A percentile compares a stretch with the other conserved stretches of the same genome.
These are phyloP conservation scores for Taphrina sp. DNA, from an alignment of 1,139 yeast species.

Conservation along the genomic window DNA sequence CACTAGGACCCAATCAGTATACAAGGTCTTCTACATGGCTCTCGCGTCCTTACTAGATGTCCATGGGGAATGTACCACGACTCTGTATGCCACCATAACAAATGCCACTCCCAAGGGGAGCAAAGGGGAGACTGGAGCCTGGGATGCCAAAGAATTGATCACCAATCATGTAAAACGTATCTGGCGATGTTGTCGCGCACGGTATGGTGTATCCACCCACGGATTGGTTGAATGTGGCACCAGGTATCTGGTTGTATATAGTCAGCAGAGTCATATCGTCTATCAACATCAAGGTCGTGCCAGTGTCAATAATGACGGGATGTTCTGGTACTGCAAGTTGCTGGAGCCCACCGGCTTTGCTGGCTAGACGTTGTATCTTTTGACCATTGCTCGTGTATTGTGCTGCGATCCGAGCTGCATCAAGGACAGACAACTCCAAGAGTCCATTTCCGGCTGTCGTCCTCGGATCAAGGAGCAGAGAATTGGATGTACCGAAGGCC, in stretches of 20 bases:
- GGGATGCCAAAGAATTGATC: constrained; percentile 27
- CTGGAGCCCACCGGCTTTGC: constrained; percentile 5
- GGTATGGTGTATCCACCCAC: constrained; percentile 23
- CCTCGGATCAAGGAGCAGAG: not conserved
- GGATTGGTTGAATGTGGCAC: constrained; percentile 17
- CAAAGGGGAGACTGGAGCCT: constrained; percentile 21
- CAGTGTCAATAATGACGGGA: constrained; percentile 91
- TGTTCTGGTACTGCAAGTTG: constrained; percentile 48
- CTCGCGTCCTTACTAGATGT: constrained; percentile 9
- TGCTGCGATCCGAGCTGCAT: constrained; percentile 14
- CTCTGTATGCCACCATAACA: constrained; percentile 30
- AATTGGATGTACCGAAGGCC: not conserved
- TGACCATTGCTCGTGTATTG: constrained; percentile 3
- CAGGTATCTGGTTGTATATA: constrained; percentile 26
- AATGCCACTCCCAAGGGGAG: constrained; percentile 8
- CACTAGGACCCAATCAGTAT: not conserved
- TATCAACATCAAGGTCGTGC: constrained; percentile 73
- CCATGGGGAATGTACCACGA: constrained; percentile 45
- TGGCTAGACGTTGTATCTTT: not conserved
- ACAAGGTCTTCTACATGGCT: too few relatives aligned
- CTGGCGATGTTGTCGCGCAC: constrained; percentile 15
- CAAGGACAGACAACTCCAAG: constrained; percentile 19
- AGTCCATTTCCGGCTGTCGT: constrained; percentile 8
- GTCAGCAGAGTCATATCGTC: constrained; percentile 20
- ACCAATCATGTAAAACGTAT: constrained; percentile 24